A percentile compares a stretch with the other conserved stretches of the same genome.
Conservation (phyloP, 2,329 filamentous ascomycete genomes). For the Ophiostoma perfectum region DNA sequence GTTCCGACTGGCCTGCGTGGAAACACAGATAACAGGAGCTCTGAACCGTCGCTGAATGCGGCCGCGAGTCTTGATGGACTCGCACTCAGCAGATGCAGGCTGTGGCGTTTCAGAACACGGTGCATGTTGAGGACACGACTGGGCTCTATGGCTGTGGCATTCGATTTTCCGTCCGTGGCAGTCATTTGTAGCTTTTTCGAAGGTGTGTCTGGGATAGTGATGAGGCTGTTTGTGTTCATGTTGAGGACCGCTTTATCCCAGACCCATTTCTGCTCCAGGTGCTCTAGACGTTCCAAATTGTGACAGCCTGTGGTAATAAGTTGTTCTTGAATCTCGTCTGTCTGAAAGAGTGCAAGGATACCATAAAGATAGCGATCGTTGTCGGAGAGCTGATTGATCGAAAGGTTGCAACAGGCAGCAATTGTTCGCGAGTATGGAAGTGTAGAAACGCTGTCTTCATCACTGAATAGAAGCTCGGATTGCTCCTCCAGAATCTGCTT, state of each 20-base stretch:
- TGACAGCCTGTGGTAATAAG: background rate
- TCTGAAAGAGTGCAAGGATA: background rate
- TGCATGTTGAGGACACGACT: background rate
- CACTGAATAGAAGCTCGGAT: background rate
- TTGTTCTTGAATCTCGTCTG: background rate
- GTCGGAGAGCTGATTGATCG: background rate
- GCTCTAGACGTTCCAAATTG: background rate
- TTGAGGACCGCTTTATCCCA: background rate
- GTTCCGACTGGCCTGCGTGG: background rate
- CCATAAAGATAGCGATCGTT: background rate
- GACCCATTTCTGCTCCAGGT: background rate
- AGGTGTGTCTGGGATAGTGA: background rate
- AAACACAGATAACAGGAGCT: background rate
- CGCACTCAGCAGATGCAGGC: background rate
- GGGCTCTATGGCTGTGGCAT: background rate
- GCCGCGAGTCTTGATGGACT: background rate
- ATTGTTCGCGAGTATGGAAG: background rate
- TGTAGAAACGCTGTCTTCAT: background rate
- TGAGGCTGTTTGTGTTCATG: background rate
- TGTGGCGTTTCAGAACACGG: background rate
- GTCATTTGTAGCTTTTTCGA: too few species aligned
- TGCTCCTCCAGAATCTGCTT: background rate
- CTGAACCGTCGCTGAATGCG: background rate
- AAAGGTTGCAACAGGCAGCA: background rate
- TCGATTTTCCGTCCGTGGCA: too few species aligned